A percentile compares a stretch with the other conserved stretches of the same genome.
Evolutionary conservation across 192 early-diverging fungal genomes (phyloP).

Genomic region (Coemansia sp.): DNA sequence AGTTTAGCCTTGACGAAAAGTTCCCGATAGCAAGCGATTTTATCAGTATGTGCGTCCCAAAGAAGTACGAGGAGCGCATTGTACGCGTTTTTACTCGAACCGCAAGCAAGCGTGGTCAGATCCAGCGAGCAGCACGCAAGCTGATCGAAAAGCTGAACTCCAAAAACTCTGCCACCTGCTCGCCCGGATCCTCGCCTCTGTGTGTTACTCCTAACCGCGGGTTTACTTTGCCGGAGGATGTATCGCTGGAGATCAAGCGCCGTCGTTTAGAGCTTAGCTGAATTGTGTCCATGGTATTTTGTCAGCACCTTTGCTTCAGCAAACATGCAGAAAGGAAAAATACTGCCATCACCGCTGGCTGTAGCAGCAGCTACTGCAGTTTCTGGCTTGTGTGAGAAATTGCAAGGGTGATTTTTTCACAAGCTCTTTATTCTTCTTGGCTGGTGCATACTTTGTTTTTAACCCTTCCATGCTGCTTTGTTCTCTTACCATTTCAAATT

Average conservation of each 20-base stretch:
- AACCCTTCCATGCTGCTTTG: no score
- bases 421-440: no score
- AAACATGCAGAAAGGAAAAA: no score
- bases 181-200: constrained; percentile 16
- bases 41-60: constrained; percentile 61
- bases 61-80: constrained; percentile 52
- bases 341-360: no score
- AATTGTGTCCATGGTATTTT: neutral
- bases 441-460: no score
- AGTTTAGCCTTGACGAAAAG: constrained; percentile 58
- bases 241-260: constrained; percentile 13
- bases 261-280: constrained; percentile 34
- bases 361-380: no score
- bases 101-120: constrained; percentile 39
- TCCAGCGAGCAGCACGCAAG: constrained; percentile 43
- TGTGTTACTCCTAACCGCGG: constrained; percentile 46
- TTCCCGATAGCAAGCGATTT: constrained; percentile 70
- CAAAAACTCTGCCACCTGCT: constrained; percentile 3
- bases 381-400: no score
- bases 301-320: no score
- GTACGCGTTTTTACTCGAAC: constrained; percentile 47
- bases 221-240: constrained; percentile 34
- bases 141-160: constrained; percentile 32
- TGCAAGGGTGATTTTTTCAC: no score
- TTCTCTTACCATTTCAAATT: neutral